Percentiles rank a stretch among this genome's conserved stretches.
phyloP scores from a whole-genome alignment of 2,329 filamentous ascomycete genomes.

The Fusarium duplospermum region DNA sequence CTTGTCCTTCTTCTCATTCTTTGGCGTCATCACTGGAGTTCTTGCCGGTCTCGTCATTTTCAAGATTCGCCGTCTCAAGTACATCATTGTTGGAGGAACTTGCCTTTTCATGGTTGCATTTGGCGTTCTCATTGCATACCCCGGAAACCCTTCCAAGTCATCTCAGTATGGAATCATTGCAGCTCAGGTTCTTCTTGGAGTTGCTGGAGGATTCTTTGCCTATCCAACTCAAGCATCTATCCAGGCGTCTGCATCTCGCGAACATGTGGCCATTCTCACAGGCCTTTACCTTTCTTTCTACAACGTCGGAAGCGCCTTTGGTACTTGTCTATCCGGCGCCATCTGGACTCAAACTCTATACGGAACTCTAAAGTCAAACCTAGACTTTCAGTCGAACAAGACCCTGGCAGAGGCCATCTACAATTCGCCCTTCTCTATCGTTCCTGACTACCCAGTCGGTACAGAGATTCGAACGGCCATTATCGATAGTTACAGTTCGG shows the following conservation, averaged over 20 bases:
- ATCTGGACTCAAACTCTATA: constrained; percentile 57
- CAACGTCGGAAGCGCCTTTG: constrained; percentile 56
- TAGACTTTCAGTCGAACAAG: constrained; percentile 50
- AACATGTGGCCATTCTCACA: constrained; percentile 54
- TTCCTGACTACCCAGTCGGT: constrained; percentile 53
- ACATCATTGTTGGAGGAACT: constrained; percentile 68
- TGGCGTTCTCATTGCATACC: constrained; percentile 65
- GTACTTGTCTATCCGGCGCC: constrained; percentile 54
- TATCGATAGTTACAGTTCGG: constrained; percentile 57
- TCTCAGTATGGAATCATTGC: constrained; percentile 64
- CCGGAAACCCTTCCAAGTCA: constrained; percentile 57
- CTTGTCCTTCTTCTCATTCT: constrained; percentile 64
- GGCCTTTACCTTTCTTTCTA: constrained; percentile 55
- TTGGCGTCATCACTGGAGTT: constrained; percentile 66
- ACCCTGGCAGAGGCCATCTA: constrained; percentile 53
- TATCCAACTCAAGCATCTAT: constrained; percentile 56
- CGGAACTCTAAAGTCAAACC: constrained; percentile 45
- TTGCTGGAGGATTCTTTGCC: constrained; percentile 68
- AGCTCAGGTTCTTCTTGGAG: constrained; percentile 66
- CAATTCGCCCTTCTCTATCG: constrained; percentile 50
- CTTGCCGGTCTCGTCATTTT: constrained; percentile 64
- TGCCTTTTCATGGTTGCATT: constrained; percentile 67
- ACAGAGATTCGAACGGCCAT: constrained; percentile 57
- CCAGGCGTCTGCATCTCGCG: constrained; percentile 51
- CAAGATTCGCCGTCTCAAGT: constrained; percentile 65